These are phyloP conservation scores for Fusarium metavorans DNA, from an alignment of 2,329 filamentous ascomycete genomes.

Conservation along the genomic window DNA sequence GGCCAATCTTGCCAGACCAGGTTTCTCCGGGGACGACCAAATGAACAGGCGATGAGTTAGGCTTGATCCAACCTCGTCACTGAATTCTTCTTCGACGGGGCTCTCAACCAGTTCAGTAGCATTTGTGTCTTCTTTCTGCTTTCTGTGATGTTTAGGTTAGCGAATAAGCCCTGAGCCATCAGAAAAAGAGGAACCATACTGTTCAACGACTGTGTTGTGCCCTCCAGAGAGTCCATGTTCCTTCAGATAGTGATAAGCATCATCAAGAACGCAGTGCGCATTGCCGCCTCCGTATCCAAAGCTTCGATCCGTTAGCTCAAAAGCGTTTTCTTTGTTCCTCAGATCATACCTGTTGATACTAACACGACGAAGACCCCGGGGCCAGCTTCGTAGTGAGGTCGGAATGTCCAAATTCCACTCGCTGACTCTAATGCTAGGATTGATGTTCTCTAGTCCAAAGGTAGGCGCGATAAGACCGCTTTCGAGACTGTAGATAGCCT, in stretches of 20 bases:
- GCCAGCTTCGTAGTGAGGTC: neutral
- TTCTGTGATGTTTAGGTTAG: no score
- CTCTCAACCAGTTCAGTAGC: no score
- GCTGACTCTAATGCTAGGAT: neutral
- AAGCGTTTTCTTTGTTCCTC: neutral
- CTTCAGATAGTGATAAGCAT: neutral
- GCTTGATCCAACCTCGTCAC: neutral
- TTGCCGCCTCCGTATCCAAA: neutral
- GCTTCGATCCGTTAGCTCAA: neutral
- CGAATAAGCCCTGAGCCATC: no score
- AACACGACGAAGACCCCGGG: neutral
- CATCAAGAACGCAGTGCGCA: neutral
- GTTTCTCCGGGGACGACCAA: neutral
- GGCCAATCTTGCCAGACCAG: neutral
- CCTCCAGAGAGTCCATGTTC: neutral
- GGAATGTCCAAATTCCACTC: neutral
- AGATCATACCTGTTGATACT: neutral
- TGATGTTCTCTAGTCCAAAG: neutral
- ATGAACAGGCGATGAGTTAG: neutral
- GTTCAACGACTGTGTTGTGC: neutral
- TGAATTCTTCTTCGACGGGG: no score
- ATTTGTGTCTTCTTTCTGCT: no score
- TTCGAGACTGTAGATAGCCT: neutral
- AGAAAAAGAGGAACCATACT: neutral
- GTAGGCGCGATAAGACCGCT: neutral